Base-by-base conservation (phyloP, 2,329 filamentous ascomycete genomes). In the Pestalotiopsis sp. region DNA sequence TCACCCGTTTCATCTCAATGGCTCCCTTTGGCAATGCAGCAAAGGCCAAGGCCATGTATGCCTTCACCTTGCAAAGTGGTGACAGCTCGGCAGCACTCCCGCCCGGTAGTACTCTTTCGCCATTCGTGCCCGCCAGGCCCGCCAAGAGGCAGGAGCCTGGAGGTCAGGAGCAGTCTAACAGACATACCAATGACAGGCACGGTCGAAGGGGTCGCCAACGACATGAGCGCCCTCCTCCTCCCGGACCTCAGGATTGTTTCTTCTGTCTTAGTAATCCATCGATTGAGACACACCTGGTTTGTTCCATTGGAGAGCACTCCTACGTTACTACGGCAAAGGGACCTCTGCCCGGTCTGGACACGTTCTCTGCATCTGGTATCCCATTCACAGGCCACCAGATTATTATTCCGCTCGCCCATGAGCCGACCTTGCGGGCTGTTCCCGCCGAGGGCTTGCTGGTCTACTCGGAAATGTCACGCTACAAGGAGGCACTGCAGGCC, bases 281-380 rank as follows among this genome's bases (percentile, higher is more conserved):
- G 70, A 84, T 96, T 59, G 92, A 93, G 66, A 92, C 91, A 1
- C 95, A 99, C 81, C 92, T 99, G 80, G 92, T 98, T 75, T 92
- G 92, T 72, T 94, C 92, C 31, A 95, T 99, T 72, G 96, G 93
- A 66, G 91, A 94, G 20, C 92, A 97, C 70, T 87, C 90, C 67
- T 98, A 98, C 79, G 82, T 98, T 67, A 97, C 96, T 36, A 96
- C 92, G 27, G 94, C 96, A 69, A 98, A 97, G 79, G 96, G 96
- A 0, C 95, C 96, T 4, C 85, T 99, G 0, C 91, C 93, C 1
- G 92, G 90, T 1, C 80, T 88, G 0, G 83, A 87, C 7, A 95
- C 91, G 2, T 97, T 94, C 78, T 75, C 80, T 17, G 77, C 84
- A 9, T 83, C 90, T 0, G 87, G 89, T 4, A 86, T 98, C 4